These are phyloP conservation scores for Sesbania bispinosa DNA, from an alignment of 306 rosid species.

Conservation along the genomic window DNA sequence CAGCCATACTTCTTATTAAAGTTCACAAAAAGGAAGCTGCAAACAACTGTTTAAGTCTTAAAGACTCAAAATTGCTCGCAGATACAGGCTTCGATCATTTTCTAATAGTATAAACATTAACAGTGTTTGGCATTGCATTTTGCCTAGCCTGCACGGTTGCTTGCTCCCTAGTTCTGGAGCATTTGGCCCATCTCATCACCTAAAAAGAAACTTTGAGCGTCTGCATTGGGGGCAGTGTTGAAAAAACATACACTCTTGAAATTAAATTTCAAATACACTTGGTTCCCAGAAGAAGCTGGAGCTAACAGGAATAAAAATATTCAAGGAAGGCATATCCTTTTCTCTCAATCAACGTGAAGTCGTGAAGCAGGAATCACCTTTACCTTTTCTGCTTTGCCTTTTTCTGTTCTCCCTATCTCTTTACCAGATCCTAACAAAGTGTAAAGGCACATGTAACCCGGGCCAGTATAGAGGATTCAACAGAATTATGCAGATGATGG, in stretches of 20 bases:
- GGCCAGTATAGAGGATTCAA: conserved; percentile 22
- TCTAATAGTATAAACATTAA: not conserved
- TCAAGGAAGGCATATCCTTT: conserved; percentile 45
- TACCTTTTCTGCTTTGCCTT: conserved; percentile 36
- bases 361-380: conserved; percentile 54
- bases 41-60: not conserved
- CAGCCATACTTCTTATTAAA: no score
- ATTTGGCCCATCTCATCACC: conserved; percentile 28
- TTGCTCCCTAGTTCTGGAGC: conserved; percentile 30
- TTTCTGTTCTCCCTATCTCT: conserved; percentile 30
- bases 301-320: conserved; percentile 25
- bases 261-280: conserved; percentile 32
- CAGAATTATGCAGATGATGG: conserved; percentile 15
- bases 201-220: conserved; percentile 13
- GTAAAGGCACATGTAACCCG: conserved; percentile 36
- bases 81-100: conserved; percentile 7
- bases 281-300: conserved; percentile 39
- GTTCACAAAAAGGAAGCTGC: not conserved
- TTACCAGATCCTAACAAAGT: conserved; percentile 60
- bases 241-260: no score
- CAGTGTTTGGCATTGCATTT: conserved; percentile 17
- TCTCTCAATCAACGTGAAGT: conserved; percentile 46
- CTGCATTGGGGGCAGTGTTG: conserved; percentile 20
- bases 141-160: conserved; percentile 10
- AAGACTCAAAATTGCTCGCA: not conserved